Base-by-base conservation (phyloP, 2,329 filamentous ascomycete species). In the Colletotrichum agaves region DNA sequence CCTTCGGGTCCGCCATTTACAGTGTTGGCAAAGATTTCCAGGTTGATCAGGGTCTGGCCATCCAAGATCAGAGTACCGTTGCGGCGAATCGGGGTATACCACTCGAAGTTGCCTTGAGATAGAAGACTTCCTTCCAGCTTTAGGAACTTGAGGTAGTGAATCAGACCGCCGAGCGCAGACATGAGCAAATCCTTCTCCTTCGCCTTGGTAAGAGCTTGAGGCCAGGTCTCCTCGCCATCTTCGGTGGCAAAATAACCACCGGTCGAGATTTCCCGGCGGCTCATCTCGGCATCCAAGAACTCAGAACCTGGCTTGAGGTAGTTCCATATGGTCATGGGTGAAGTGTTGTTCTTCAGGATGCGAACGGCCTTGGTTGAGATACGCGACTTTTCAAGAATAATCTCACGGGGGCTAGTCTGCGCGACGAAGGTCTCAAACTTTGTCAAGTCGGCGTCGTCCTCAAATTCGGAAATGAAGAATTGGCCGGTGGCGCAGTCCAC, bases 351-450 rank as follows among this genome's bases (percentile, higher is more conserved):
- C 81, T 98, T 99, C 72, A 99, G 83, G 47, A 99, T 97, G 3
- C 96, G 91, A 65, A 97, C 80, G 0, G 93, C 93, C 76, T 96
- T 97, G n/a, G 91, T 89, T 0, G 94, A 98, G 33, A 98, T 84
- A 31, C 85, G 90, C 0, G 90, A 92, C 78, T 97, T 98, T 77
- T 99, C 96, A 0, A 99, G 82, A 0, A 99, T 82, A 49, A 99
- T 81, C 78, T 99, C 96, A 56, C 93, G 91, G 0, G 96, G 96
- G 19, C 91, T 88, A 15, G 90, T 97, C 78, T 99, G 96, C 15
- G 96, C 96, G 41, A 99, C 90, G 70, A 99, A 92, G 0, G 96
- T 99, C 82, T 99, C 96, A 72, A 99, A 98, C 75, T 94, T 97
- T 65, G 96, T 99, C 80, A 98, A 87, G 74, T 98, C 94, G 4